Evolutionary conservation across 208 protist genomes (phyloP).

Genomic region (Zelonia costaricensis): DNA sequence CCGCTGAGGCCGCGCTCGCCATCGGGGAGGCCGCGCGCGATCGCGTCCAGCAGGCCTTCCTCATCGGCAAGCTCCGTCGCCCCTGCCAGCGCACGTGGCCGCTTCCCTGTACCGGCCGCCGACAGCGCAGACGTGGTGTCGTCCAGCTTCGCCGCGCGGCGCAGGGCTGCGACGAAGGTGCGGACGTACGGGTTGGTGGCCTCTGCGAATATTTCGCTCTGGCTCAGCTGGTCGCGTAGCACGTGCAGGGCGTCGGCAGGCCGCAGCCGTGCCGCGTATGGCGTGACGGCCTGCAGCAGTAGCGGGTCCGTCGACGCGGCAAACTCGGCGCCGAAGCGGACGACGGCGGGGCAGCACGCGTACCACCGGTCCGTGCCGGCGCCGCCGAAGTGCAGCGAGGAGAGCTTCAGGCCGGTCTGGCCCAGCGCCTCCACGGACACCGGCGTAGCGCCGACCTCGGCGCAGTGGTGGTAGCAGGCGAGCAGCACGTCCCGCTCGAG

Average conservation of each 20-base stretch:
- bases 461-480: slow-evolving; percentile 65
- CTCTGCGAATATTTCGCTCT: slow-evolving; percentile 51
- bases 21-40: slow-evolving; percentile 26
- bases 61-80: slow-evolving; percentile 26
- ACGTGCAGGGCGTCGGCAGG: slow-evolving; percentile 57
- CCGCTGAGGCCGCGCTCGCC: no score
- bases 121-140: slow-evolving; percentile 23
- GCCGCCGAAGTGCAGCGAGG: slow-evolving; percentile 83
- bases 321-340: slow-evolving; percentile 75
- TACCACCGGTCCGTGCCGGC: slow-evolving; percentile 72
- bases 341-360: slow-evolving; percentile 50
- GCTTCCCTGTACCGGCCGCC: slow-evolving; percentile 22
- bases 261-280: slow-evolving; percentile 75
- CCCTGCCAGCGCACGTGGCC: slow-evolving; percentile 27
- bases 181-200: slow-evolving; percentile 53
- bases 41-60: slow-evolving; percentile 43
- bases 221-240: slow-evolving; percentile 38
- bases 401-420: slow-evolving; percentile 70
- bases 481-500: slow-evolving; percentile 78
- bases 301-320: slow-evolving; percentile 67
- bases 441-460: slow-evolving; percentile 55
- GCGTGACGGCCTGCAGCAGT: slow-evolving; percentile 61
- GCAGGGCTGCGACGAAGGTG: slow-evolving; percentile 61
- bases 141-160: slow-evolving; percentile 73
- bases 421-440: slow-evolving; percentile 66